Conservation (phyloP, 2,329 filamentous ascomycete genomes). For the Epichloe festucae region DNA sequence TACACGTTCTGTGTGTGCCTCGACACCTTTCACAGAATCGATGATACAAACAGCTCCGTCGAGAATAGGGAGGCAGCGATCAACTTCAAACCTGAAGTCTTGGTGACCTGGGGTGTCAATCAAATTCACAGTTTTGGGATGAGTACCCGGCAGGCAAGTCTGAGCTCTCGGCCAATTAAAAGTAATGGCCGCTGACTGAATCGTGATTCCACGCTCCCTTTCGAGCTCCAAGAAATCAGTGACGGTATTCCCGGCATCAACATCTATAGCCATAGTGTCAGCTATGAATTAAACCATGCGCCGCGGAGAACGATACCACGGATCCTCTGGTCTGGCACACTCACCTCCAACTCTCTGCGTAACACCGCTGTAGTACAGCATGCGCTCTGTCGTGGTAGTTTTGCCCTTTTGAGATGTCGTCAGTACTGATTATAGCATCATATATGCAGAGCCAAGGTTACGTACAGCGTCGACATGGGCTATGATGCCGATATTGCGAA, state of each 20-base stretch:
- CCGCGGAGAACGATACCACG: not conserved
- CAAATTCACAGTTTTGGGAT: constrained; percentile 64
- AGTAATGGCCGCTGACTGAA: constrained; percentile 92
- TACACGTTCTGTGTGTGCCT: constrained; percentile 93
- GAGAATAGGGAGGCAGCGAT: constrained; percentile 75
- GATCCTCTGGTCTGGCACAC: constrained; percentile 10
- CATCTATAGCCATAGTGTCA: constrained; percentile 39
- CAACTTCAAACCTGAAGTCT: constrained; percentile 93
- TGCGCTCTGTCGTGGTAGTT: constrained; percentile 96
- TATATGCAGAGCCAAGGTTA: constrained; percentile 2
- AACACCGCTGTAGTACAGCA: constrained; percentile 92
- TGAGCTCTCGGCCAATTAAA: constrained; percentile 72
- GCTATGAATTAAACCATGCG: not conserved
- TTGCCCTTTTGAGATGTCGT: constrained; percentile 48
- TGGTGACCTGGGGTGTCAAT: constrained; percentile 97
- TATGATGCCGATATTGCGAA: constrained; percentile 95
- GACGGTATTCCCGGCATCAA: constrained; percentile 91
- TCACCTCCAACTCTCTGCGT: constrained; percentile 68
- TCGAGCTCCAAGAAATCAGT: constrained; percentile 95
- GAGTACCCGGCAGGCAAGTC: constrained; percentile 24
- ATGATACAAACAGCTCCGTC: constrained; percentile 89
- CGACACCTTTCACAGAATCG: constrained; percentile 84
- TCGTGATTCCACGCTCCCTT: constrained; percentile 84
- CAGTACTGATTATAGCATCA: not conserved
- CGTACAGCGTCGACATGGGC: constrained; percentile 86